Conservation (phyloP, 257 asterid genomes). For the Avicennia marina region DNA sequence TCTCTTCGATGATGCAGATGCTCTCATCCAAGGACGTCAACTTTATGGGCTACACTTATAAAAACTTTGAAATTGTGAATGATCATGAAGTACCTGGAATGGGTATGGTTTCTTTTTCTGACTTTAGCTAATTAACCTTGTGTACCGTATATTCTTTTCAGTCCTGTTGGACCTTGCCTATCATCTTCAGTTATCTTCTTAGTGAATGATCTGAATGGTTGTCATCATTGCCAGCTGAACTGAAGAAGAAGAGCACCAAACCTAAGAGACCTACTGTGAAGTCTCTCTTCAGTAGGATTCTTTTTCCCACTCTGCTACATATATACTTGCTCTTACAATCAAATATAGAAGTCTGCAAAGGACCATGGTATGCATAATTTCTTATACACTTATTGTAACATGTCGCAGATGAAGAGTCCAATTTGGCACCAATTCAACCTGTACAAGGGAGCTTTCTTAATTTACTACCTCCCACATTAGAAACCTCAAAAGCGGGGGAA, state of each 20-base stretch:
- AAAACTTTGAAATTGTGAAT: slow-evolving; percentile 77
- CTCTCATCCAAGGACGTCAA: slow-evolving; percentile 80
- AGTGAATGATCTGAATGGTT: too few relatives aligned
- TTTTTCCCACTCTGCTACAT: slow-evolving; percentile 10
- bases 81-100: slow-evolving; percentile 77
- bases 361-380: background rate
- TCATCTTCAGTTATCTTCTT: too few relatives aligned
- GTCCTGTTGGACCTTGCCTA: background rate
- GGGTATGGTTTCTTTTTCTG: slow-evolving; percentile 30
- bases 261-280: slow-evolving; percentile 83
- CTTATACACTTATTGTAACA: slow-evolving; percentile 1
- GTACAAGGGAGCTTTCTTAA: slow-evolving; percentile 67
- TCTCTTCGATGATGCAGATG: slow-evolving; percentile 46
- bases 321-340: too few relatives aligned
- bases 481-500: slow-evolving; percentile 37
- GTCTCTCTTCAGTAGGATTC: slow-evolving; percentile 68
- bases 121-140: too few relatives aligned
- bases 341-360: background rate
- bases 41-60: slow-evolving; percentile 81
- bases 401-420: slow-evolving; percentile 54
- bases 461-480: slow-evolving; percentile 47
- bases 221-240: slow-evolving; percentile 60
- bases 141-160: too few relatives aligned
- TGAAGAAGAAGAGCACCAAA: slow-evolving; percentile 76
- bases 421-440: slow-evolving; percentile 41